A percentile compares a stretch with the other conserved stretches of the same genome.
phyloP scores from a whole-genome alignment of 208 protist species.

The Acanthamoeba triangularis region DNA sequence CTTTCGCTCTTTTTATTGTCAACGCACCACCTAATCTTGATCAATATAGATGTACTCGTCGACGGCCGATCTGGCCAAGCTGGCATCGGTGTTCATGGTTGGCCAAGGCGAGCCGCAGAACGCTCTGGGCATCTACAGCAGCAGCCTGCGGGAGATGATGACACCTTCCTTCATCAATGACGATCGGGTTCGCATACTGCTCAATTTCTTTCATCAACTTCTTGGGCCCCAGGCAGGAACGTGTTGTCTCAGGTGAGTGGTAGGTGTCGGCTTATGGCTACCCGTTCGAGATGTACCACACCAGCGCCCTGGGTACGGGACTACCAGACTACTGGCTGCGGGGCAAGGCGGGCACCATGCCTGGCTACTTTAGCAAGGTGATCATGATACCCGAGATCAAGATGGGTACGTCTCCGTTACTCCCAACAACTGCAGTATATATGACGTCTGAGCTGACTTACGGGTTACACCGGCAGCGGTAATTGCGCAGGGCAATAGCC shows the following conservation, averaged over 20 bases:
- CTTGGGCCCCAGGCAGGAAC: not conserved
- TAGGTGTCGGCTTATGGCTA: constrained; percentile 1
- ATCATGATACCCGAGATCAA: constrained; percentile 35
- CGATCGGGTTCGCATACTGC: not conserved
- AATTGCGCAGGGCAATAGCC: not conserved
- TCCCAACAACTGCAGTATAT: not conserved
- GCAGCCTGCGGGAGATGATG: constrained; percentile 38
- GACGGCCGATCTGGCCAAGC: constrained; percentile 1
- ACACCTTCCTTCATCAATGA: constrained; percentile 27
- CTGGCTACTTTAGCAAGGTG: constrained; percentile 4
- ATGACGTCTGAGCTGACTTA: no score
- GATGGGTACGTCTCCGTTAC: not conserved
- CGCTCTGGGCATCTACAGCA: constrained; percentile 22
- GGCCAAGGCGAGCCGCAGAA: not conserved
- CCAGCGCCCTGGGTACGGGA: not conserved
- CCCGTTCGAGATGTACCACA: constrained; percentile 70
- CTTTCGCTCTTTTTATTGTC: not conserved
- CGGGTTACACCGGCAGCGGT: no score
- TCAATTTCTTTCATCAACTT: not conserved
- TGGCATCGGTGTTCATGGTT: constrained; percentile 45
- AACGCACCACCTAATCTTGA: not conserved
- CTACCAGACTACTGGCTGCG: constrained; percentile 18
- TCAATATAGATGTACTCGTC: constrained; percentile 41
- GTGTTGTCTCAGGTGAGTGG: no score
- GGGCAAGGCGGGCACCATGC: constrained; percentile 35